phyloP scores from a whole-genome alignment of 2,329 filamentous ascomycete genomes.

The Myriangium duriaei region DNA sequence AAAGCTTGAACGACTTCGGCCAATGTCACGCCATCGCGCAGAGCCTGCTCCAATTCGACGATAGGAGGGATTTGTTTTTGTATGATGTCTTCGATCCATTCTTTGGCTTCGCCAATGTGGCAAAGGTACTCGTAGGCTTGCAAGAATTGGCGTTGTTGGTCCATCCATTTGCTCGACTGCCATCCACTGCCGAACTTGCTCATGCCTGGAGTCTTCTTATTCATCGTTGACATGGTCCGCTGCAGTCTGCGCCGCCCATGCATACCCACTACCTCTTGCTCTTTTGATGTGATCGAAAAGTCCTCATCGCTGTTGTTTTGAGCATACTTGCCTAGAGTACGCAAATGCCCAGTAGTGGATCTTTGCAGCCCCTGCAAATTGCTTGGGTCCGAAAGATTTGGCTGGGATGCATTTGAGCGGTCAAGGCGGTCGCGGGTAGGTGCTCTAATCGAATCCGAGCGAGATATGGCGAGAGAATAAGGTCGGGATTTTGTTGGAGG shows the following conservation, averaged over 20 bases:
- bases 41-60: constrained; percentile 81
- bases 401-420: constrained; percentile 14
- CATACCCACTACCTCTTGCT: constrained; percentile 78
- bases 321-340: constrained; percentile 73
- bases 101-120: constrained; percentile 96
- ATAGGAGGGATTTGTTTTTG: constrained; percentile 79
- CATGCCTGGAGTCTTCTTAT: constrained; percentile 32
- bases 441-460: constrained; percentile 25
- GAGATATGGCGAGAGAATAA: constrained; percentile 20
- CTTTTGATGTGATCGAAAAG: constrained; percentile 63
- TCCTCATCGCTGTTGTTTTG: constrained; percentile 64
- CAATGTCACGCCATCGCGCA: constrained; percentile 84
- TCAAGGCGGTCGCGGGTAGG: constrained; percentile 20
- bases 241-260: constrained; percentile 76
- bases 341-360: constrained; percentile 80
- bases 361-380: constrained; percentile 74
- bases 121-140: constrained; percentile 98
- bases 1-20: constrained; percentile 89
- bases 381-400: constrained; percentile 33
- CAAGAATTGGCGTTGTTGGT: constrained; percentile 90
- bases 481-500: constrained; percentile 17
- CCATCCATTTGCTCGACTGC: constrained; percentile 92
- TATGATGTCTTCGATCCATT: constrained; percentile 94
- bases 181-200: constrained; percentile 36
- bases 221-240: constrained; percentile 44